These are phyloP conservation scores for Mortierella hygrophila DNA, from an alignment of 192 early-diverging fungal genomes.

Conservation along the genomic window DNA sequence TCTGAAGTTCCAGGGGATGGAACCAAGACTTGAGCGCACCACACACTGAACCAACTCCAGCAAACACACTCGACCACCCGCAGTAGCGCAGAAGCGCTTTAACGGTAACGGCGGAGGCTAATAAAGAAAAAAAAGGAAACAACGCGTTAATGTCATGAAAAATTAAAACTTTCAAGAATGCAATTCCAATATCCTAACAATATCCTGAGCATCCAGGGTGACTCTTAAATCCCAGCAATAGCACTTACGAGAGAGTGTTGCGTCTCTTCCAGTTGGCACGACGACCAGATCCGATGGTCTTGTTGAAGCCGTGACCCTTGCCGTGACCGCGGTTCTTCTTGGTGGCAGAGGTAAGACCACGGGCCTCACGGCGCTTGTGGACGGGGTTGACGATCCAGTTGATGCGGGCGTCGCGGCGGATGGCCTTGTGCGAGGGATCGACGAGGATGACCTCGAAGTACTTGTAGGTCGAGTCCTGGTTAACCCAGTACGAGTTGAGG, in stretches of 20 bases:
- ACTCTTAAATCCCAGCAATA: neutral
- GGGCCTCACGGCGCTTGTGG: slow-evolving; percentile 99
- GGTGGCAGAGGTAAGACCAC: slow-evolving; percentile 96
- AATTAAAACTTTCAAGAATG: neutral
- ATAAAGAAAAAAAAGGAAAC: neutral
- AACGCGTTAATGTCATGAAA: neutral
- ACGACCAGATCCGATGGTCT: slow-evolving; percentile 96
- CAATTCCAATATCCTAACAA: neutral
- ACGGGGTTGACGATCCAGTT: slow-evolving; percentile 99
- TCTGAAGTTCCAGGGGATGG: neutral
- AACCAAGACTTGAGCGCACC: neutral
- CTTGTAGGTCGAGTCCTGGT: slow-evolving; percentile 99
- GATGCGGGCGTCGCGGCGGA: slow-evolving; percentile 98
- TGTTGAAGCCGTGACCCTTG: slow-evolving; percentile 98
- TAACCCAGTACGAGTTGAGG: slow-evolving; percentile 99
- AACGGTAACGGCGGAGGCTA: slow-evolving; percentile 39
- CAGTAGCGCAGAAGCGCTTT: slow-evolving; percentile 13
- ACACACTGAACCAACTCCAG: neutral
- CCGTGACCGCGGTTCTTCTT: slow-evolving; percentile 97
- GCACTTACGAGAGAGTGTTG: slow-evolving; percentile 86
- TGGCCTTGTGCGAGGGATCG: slow-evolving; percentile 97
- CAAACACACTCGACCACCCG: slow-evolving; percentile 1
- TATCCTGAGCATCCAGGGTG: neutral
- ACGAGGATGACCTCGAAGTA: slow-evolving; percentile 99
- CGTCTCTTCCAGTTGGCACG: slow-evolving; percentile 92